Evolutionary conservation across 805 yeast genomes (phyloP).

Genomic region (Ogataea thermomethanolica): DNA sequence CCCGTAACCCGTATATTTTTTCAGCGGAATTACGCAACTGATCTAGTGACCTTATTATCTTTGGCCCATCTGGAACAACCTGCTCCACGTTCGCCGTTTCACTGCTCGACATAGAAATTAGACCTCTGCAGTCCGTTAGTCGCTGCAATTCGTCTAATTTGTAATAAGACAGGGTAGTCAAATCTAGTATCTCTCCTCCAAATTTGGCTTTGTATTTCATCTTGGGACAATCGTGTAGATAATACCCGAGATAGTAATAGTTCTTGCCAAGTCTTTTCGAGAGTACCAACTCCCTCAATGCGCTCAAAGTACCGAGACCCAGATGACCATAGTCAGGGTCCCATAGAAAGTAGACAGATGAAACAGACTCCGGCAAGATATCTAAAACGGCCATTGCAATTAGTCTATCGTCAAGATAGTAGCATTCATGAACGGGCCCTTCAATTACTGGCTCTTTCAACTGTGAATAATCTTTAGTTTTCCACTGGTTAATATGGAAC

Average conservation of each 20-base stretch:
- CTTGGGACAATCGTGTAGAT: slow-evolving; percentile 72
- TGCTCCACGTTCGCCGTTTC: slow-evolving; percentile 4
- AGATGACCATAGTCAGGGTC: slow-evolving; percentile 71
- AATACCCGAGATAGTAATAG: slow-evolving; percentile 78
- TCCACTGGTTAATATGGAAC: slow-evolving; percentile 42
- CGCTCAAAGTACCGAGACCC: slow-evolving; percentile 76
- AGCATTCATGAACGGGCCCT: slow-evolving; percentile 80
- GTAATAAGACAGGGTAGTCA: slow-evolving; percentile 43
- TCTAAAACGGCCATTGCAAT: slow-evolving; percentile 79
- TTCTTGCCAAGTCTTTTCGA: slow-evolving; percentile 43
- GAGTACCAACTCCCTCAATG: slow-evolving; percentile 63
- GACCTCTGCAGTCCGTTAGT: slow-evolving; percentile 30
- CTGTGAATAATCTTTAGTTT: slow-evolving; percentile 14
- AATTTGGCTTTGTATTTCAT: slow-evolving; percentile 79
- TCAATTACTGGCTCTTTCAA: slow-evolving; percentile 17
- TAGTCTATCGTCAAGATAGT: slow-evolving; percentile 57
- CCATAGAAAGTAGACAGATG: slow-evolving; percentile 86
- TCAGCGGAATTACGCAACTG: slow-evolving; percentile 32
- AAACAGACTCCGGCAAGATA: slow-evolving; percentile 68
- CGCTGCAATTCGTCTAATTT: slow-evolving; percentile 33
- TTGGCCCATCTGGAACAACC: slow-evolving; percentile 1
- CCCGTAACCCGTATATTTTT: slow-evolving; percentile 36
- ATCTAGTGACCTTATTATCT: neutral
- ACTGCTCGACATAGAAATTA: slow-evolving; percentile 3
- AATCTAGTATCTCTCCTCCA: slow-evolving; percentile 70